These are phyloP conservation scores for Meira nashicola DNA, from an alignment of 1,284 basidiomycete genomes.

Conservation along the genomic window DNA sequence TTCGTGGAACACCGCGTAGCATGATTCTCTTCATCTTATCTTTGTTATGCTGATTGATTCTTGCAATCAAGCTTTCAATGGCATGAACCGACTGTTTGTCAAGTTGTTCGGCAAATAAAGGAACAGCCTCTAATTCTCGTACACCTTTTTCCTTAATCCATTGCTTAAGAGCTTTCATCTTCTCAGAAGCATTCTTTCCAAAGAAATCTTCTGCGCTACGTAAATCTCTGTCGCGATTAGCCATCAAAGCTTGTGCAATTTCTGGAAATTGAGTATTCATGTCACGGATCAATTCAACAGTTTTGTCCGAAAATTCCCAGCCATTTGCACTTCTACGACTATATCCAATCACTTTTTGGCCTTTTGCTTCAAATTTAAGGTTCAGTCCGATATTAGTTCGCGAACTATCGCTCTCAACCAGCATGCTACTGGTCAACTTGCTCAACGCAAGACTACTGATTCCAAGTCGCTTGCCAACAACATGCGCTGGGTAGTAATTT, in stretches of 20 bases:
- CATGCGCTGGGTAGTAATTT: conserved; percentile 32
- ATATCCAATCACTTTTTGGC: conserved; percentile 92
- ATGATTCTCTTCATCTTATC: conserved; percentile 78
- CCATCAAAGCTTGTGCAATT: conserved; percentile 28
- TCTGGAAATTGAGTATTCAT: conserved; percentile 62
- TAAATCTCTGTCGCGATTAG: conserved; percentile 56
- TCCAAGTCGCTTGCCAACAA: conserved; percentile 33
- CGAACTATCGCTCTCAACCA: conserved; percentile 60
- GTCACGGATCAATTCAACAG: conserved; percentile 72
- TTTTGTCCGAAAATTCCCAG: conserved; percentile 92
- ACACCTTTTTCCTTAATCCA: conserved; percentile 87
- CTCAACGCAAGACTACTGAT: conserved; percentile 59
- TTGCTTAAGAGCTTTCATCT: conserved; percentile 70
- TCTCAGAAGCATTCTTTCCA: conserved; percentile 64
- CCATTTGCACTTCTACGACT: conserved; percentile 74
- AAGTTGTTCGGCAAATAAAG: conserved; percentile 84
- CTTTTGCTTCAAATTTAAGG: conserved; percentile 93
- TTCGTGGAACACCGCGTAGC: conserved; percentile 86
- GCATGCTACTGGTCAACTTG: conserved; percentile 85
- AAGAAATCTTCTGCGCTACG: conserved; percentile 72
- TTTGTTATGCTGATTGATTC: background rate
- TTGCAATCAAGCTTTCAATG: conserved; percentile 61
- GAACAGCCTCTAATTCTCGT: conserved; percentile 83
- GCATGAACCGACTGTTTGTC: conserved; percentile 60
- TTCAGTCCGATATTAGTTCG: conserved; percentile 89